Evolutionary conservation across 306 rosid genomes (phyloP).

Genomic region (Gleditsia sinensis): DNA sequence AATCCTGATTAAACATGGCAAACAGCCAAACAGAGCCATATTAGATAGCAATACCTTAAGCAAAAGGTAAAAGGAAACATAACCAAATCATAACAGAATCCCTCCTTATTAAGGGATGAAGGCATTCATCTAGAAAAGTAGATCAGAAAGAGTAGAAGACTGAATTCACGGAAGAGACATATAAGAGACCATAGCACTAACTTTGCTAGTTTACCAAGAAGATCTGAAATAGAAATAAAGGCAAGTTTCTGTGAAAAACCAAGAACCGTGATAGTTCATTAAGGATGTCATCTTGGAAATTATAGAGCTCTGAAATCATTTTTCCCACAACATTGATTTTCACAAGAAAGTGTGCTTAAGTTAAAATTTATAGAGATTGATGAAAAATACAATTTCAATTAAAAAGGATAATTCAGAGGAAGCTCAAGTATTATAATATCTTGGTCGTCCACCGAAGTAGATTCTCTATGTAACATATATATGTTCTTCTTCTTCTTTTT

Average conservation of each 20-base stretch:
- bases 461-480: neutral
- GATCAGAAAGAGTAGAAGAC: neutral
- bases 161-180: neutral
- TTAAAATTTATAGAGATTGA: too few species aligned
- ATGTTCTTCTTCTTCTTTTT: too few species aligned
- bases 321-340: too few species aligned
- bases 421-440: neutral
- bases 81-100: too few species aligned
- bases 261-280: neutral
- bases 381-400: neutral
- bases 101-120: conserved; percentile 5
- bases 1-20: conserved; percentile 46
- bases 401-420: neutral
- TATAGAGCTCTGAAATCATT: too few species aligned
- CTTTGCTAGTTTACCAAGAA: neutral
- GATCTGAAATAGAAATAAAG: neutral
- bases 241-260: neutral
- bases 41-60: conserved; percentile 29
- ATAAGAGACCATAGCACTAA: neutral
- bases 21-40: neutral
- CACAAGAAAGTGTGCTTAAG: too few species aligned
- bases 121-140: neutral
- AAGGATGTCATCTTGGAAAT: neutral
- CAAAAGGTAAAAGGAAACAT: conserved; percentile 16
- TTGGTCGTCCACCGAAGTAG: neutral